Evolutionary conservation across 2,329 filamentous ascomycete genomes (phyloP).

Genomic region (Nemania sp.): DNA sequence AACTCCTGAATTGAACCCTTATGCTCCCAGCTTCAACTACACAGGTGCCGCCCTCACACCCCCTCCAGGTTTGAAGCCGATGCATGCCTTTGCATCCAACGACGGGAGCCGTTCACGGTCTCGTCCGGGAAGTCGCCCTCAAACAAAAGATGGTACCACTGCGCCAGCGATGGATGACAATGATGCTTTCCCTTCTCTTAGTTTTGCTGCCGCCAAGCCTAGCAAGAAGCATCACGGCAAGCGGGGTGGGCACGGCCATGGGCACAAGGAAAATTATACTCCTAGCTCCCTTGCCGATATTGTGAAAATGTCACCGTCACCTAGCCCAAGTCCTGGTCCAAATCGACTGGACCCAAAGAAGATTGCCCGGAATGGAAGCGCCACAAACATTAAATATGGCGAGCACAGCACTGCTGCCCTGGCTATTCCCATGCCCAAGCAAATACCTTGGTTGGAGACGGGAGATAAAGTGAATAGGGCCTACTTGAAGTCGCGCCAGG

Average conservation of each 20-base stretch:
- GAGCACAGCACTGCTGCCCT: constrained; percentile 83
- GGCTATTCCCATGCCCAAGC: constrained; percentile 83
- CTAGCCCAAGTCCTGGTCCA: constrained; percentile 65
- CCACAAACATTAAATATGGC: constrained; percentile 65
- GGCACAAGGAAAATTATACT: constrained; percentile 67
- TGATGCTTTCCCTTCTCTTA: constrained; percentile 90
- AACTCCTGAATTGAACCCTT: constrained; percentile 61
- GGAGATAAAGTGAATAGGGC: constrained; percentile 88
- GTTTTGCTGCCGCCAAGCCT: constrained; percentile 73
- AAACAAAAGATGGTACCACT: constrained; percentile 62
- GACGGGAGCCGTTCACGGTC: constrained; percentile 75
- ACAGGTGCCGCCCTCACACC: constrained; percentile 62
- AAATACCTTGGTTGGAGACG: constrained; percentile 96
- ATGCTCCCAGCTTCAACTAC: constrained; percentile 57
- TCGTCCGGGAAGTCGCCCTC: constrained; percentile 81
- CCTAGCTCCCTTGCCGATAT: constrained; percentile 89
- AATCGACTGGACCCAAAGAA: constrained; percentile 65
- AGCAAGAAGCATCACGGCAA: constrained; percentile 94
- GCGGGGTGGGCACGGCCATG: constrained; percentile 77
- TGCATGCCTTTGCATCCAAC: constrained; percentile 55
- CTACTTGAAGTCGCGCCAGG: constrained; percentile 91
- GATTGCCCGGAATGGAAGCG: constrained; percentile 65
- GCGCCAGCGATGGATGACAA: constrained; percentile 87
- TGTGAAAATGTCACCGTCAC: constrained; percentile 91
- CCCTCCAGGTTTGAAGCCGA: constrained; percentile 72